Conservation (phyloP, 306 rosid species). For the Astragalus membranaceus region DNA sequence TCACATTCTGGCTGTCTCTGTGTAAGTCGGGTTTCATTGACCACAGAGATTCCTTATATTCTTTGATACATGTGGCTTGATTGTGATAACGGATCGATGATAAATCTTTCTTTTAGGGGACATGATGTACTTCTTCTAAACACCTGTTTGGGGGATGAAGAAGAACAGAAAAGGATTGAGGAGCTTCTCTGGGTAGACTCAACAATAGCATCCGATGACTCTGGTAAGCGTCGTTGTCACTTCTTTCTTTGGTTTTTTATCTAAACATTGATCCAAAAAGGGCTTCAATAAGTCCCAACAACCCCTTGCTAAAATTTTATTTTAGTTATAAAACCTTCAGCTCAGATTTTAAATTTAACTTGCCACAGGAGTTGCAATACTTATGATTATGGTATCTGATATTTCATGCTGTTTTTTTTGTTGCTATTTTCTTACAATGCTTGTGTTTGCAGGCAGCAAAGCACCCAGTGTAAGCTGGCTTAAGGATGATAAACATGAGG, state of each 20-base stretch:
- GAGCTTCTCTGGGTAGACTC: constrained; percentile 59
- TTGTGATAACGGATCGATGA: background rate
- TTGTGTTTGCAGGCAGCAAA: constrained; percentile 25
- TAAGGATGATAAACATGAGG: constrained; percentile 59
- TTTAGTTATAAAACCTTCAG: background rate
- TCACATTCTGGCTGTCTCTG: constrained; percentile 67
- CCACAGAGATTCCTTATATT: background rate
- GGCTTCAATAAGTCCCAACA: background rate
- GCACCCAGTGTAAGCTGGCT: constrained; percentile 64
- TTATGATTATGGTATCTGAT: background rate
- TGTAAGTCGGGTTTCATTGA: constrained; percentile 47
- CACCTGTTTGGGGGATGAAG: constrained; percentile 68
- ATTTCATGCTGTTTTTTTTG: background rate
- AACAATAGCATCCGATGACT: constrained; percentile 39
- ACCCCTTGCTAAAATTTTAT: background rate
- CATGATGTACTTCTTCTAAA: constrained; percentile 65
- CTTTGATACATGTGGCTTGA: constrained; percentile 6
- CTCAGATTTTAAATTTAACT: constrained; percentile 5
- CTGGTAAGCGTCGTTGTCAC: constrained; percentile 47
- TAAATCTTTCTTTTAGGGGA: constrained; percentile 50
- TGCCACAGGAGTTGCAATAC: background rate
- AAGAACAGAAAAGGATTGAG: constrained; percentile 56
- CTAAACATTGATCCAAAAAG: background rate
- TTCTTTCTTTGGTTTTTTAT: background rate
- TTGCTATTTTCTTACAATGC: constrained; percentile 18